These are phyloP conservation scores for Hippophae tibetana DNA, from an alignment of 306 rosid species.

Conservation along the genomic window DNA sequence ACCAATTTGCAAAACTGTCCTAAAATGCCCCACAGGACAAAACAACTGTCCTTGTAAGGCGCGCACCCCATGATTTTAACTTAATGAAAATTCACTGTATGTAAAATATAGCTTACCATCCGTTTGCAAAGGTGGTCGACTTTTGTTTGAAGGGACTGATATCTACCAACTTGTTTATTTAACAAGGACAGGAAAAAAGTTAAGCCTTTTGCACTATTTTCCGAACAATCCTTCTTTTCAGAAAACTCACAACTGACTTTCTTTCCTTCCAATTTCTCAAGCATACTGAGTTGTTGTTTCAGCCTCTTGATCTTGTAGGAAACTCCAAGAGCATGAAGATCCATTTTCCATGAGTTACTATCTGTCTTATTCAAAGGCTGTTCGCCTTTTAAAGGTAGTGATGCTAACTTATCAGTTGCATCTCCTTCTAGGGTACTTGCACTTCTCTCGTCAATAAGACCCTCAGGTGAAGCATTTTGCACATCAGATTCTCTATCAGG, in stretches of 20 bases:
- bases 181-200: conserved; percentile 43
- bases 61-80: background rate
- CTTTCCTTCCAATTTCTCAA: conserved; percentile 71
- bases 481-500: conserved; percentile 28
- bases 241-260: conserved; percentile 36
- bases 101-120: conserved; percentile 49
- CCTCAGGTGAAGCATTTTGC: conserved; percentile 17
- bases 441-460: conserved; percentile 20
- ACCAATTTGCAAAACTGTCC: too few relatives aligned
- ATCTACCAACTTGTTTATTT: conserved; percentile 72
- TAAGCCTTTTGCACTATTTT: conserved; percentile 39
- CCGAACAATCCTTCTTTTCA: conserved; percentile 35
- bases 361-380: conserved; percentile 18
- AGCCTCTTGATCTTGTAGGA: conserved; percentile 91
- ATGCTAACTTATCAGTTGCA: conserved; percentile 13
- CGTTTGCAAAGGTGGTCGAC: conserved; percentile 73
- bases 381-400: conserved; percentile 2
- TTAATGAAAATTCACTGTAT: conserved; percentile 5
- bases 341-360: conserved; percentile 63
- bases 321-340: conserved; percentile 83
- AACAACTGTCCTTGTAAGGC: too few relatives aligned
- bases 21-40: too few relatives aligned
- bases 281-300: conserved; percentile 75
- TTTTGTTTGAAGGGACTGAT: conserved; percentile 73
- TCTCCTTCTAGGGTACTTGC: conserved; percentile 19